Evolutionary conservation across 2,329 filamentous ascomycete genomes (phyloP), one percentile per base, ranked within the genome.

Genomic region (Ophiocordyceps australis): DNA sequence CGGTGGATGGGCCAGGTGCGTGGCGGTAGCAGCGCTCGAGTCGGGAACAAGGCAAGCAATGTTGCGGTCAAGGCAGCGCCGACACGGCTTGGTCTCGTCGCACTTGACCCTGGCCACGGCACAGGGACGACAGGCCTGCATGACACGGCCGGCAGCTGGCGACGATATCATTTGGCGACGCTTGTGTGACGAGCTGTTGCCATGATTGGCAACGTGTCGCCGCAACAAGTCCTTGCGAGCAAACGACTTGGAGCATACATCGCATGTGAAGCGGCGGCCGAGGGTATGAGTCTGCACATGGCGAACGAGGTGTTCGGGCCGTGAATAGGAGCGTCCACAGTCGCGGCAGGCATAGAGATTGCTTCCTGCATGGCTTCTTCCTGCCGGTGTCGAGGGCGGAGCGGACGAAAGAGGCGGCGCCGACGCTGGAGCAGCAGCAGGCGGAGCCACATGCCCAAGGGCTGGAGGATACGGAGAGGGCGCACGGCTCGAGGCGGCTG

Each of bases 91-190:
- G 14, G 47, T 38, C 29, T 67, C 62, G 32, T 65, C 60, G 32
- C 62, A 67, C 35, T 65, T 66, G 23, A 67, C 59, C 13, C 62
- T 50, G 9, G 62, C 61, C 12, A 52, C 40, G 4, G 62, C 61
- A 33, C 62, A 67, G 8, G 57, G 45, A 14, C 54, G 52, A 33
- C 62, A 67, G 10, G 62, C 62, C 33, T 65, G 59, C 8, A 55
- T 59, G 9, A 67, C 62, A 9, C 62, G 57, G 13, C 57, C 54
- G 3, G 55, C 48, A 11, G 49, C 54, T 4, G 56, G 54, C 1
- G 55, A 55, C 2, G 55, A 41, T 22, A 52, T 50, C 26, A 54
- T 53, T 9, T 58, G 52, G 19, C 60, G 51, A 18, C 59, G 47
- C 35, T 57, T 62, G 35, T 59, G 61, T 24, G 49, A 48, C 16